Percentiles rank a stretch among this genome's conserved stretches.
Evolutionary conservation across 2,329 filamentous ascomycete species (phyloP).

Genomic region (Monosporascus ibericus): DNA sequence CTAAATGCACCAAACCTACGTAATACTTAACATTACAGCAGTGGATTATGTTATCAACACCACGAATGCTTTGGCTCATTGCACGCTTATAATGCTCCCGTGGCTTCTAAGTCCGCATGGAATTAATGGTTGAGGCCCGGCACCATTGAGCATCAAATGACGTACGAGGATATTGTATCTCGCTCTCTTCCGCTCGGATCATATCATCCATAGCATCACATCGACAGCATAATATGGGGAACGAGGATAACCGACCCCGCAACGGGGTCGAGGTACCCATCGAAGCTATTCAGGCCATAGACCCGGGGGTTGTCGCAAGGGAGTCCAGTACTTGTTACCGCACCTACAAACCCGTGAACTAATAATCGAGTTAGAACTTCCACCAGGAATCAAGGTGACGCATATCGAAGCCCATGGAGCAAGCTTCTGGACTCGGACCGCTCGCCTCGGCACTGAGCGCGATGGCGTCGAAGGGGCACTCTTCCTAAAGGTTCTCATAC

Average conservation of each 20-base stretch:
- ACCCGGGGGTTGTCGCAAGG: conserved; percentile 8
- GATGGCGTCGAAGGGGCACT: conserved; percentile 1
- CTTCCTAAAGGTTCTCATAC: conserved; percentile 12
- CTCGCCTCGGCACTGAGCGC: conserved; percentile 9
- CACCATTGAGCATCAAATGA: too few relatives aligned
- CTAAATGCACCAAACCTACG: too few relatives aligned
- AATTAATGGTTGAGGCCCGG: too few relatives aligned
- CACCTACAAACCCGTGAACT: not conserved
- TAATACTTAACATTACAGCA: too few relatives aligned
- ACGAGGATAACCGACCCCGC: not conserved
- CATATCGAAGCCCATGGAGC: conserved; percentile 8
- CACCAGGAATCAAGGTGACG: not conserved
- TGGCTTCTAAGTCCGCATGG: too few relatives aligned
- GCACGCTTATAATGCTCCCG: too few relatives aligned
- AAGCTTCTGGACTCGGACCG: conserved; percentile 16
- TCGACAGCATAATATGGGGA: not conserved
- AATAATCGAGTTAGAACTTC: conserved; percentile 5
- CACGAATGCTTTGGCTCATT: too few relatives aligned
- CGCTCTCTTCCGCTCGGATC: too few relatives aligned
- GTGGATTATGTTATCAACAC: too few relatives aligned
- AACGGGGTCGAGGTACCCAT: conserved; percentile 4
- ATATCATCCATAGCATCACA: not conserved
- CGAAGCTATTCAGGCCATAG: conserved; percentile 4
- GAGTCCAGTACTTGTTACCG: not conserved
- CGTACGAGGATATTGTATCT: too few relatives aligned